phyloP scores from a whole-genome alignment of 768 basidiomycete genomes.

The Heimioporus sp. region DNA sequence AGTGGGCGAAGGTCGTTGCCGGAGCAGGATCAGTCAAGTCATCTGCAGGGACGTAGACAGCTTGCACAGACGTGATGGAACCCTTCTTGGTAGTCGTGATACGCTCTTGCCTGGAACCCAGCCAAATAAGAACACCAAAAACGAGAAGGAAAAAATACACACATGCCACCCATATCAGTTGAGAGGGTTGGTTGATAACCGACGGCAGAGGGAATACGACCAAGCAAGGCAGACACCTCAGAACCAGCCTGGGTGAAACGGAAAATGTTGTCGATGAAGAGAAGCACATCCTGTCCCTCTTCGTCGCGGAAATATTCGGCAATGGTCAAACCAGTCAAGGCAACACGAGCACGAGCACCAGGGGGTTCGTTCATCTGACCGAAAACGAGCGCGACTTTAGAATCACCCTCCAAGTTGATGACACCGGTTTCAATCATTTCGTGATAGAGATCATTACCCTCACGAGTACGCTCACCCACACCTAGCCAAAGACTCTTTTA shows the following conservation, averaged over 20 bases:
- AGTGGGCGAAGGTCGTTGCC: slow-evolving; percentile 99
- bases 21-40: slow-evolving; percentile 99
- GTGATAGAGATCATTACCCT: slow-evolving; percentile 99
- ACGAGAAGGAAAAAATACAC: slow-evolving; percentile 30
- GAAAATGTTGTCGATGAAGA: slow-evolving; percentile 99
- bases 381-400: slow-evolving; percentile 99
- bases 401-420: slow-evolving; percentile 99
- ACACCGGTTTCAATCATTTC: slow-evolving; percentile 99
- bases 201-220: slow-evolving; percentile 99
- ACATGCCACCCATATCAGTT: slow-evolving; percentile 99
- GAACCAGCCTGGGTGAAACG: slow-evolving; percentile 99
- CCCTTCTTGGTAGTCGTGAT: slow-evolving; percentile 99
- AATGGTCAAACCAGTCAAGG: slow-evolving; percentile 97
- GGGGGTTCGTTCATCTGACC: slow-evolving; percentile 99
- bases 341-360: slow-evolving; percentile 99
- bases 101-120: slow-evolving; percentile 83
- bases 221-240: slow-evolving; percentile 98
- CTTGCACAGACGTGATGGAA: slow-evolving; percentile 99
- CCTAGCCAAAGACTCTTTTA: slow-evolving; percentile 43
- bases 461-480: slow-evolving; percentile 99
- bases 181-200: slow-evolving; percentile 99
- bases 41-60: slow-evolving; percentile 99
- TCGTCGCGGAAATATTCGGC: slow-evolving; percentile 99
- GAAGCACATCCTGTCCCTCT: slow-evolving; percentile 99
- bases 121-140: slow-evolving; percentile 3